phyloP scores from a whole-genome alignment of 1,284 basidiomycete genomes.

The Cryptococcus sp. region DNA sequence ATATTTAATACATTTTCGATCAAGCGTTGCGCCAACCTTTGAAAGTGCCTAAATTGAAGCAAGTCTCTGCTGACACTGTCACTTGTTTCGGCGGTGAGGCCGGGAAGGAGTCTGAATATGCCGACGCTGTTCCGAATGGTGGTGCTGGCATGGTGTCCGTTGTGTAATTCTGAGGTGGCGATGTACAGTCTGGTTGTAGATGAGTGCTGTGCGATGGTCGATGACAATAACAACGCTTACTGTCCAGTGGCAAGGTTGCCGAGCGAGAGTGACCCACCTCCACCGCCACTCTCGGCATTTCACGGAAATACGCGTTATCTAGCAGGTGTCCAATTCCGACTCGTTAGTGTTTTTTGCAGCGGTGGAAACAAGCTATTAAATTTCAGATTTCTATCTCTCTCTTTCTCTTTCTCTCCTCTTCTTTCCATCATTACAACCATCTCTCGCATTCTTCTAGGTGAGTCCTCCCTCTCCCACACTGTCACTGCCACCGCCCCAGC shows the following conservation, averaged over 20 bases:
- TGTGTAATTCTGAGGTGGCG: neutral
- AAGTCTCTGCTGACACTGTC: slow-evolving; percentile 58
- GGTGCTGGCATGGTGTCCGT: slow-evolving; percentile 29
- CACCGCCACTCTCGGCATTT: neutral
- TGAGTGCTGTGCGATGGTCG: too few species aligned
- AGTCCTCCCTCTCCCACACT: slow-evolving; percentile 4
- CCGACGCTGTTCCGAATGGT: slow-evolving; percentile 50
- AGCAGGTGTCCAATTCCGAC: too few species aligned
- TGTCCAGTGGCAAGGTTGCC: neutral
- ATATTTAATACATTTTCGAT: neutral
- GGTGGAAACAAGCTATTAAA: too few species aligned
- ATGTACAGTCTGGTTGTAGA: too few species aligned
- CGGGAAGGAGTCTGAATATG: slow-evolving; percentile 53
- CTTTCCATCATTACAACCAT: slow-evolving; percentile 4
- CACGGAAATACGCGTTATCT: too few species aligned
- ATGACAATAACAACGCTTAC: slow-evolving; percentile 1
- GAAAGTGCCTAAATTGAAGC: slow-evolving; percentile 76
- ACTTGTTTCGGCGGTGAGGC: slow-evolving; percentile 43
- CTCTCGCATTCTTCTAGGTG: slow-evolving; percentile 10
- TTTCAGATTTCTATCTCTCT: neutral
- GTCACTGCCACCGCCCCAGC: slow-evolving; percentile 2
- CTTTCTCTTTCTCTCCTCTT: slow-evolving; percentile 10
- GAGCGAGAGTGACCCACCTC: neutral
- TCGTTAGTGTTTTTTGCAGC: too few species aligned
- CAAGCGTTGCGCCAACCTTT: slow-evolving; percentile 62